Conservation (phyloP, 371 early-diverging fungal species). For the Lichtheimia hyalospora region DNA sequence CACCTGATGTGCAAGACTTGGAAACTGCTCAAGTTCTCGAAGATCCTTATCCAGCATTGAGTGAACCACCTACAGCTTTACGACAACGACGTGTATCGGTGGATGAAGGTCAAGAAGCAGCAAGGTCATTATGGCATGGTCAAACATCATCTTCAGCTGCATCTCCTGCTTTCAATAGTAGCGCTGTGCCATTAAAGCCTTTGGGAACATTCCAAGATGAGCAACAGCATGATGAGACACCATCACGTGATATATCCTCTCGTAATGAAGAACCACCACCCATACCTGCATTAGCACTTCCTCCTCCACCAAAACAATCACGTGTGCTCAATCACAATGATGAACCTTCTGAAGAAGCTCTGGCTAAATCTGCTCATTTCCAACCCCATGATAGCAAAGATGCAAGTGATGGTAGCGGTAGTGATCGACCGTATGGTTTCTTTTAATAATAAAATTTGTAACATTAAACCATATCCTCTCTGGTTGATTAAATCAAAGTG, state of each 20-base stretch:
- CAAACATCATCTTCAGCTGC: background rate
- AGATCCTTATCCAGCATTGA: background rate
- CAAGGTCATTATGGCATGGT: background rate
- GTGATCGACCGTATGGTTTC: too few species aligned
- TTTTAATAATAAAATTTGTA: too few species aligned
- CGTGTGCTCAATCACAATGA: conserved; percentile 5
- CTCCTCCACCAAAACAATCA: conserved; percentile 3
- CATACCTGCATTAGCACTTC: background rate
- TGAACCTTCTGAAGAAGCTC: background rate
- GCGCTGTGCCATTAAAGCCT: background rate
- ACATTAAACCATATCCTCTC: too few species aligned
- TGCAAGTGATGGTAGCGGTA: too few species aligned
- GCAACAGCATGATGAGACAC: background rate
- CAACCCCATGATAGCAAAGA: conserved; percentile 4
- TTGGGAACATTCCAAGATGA: background rate
- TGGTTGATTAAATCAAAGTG: too few species aligned
- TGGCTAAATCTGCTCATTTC: background rate
- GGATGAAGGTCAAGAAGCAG: conserved; percentile 3
- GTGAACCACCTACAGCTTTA: background rate
- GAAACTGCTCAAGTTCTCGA: conserved; percentile 1
- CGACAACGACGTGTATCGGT: conserved; percentile 3
- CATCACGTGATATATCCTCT: background rate
- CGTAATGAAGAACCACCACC: background rate
- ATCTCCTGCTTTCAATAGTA: background rate
- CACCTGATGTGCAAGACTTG: background rate